These are phyloP conservation scores for Psidium friedrichsthalianum DNA, from an alignment of 345 rosid genomes.

Conservation along the genomic window DNA sequence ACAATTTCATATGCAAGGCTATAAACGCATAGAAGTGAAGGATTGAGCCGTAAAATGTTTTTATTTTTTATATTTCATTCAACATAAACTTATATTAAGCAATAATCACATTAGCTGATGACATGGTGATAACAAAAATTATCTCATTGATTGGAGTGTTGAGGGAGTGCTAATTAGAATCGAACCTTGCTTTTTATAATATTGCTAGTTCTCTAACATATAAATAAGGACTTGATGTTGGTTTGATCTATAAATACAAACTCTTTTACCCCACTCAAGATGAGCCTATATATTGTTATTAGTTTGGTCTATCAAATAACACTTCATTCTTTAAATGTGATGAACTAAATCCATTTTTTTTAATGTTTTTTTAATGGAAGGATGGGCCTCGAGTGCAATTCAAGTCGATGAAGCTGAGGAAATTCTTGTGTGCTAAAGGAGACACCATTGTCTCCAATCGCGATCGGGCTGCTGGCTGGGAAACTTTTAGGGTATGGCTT, in stretches of 20 bases:
- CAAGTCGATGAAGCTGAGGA: slow-evolving; percentile 9
- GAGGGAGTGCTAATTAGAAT: background rate
- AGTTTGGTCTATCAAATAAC: background rate
- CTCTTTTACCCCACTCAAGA: background rate
- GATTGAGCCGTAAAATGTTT: too few relatives aligned
- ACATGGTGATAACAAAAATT: too few relatives aligned
- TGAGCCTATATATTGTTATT: background rate
- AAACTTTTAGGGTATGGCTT: too few relatives aligned
- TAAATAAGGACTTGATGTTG: background rate
- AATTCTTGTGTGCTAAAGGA: too few relatives aligned
- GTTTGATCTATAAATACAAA: background rate
- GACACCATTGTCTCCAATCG: too few relatives aligned
- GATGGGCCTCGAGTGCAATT: slow-evolving; percentile 28
- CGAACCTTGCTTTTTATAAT: background rate
- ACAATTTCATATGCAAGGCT: too few relatives aligned
- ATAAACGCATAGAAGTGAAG: too few relatives aligned
- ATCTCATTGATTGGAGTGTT: too few relatives aligned
- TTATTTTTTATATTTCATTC: too few relatives aligned
- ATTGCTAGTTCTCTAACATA: background rate
- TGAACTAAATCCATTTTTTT: background rate
- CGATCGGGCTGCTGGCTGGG: too few relatives aligned
- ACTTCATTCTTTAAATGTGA: background rate
- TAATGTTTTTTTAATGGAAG: slow-evolving; percentile 2
- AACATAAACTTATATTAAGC: too few relatives aligned
- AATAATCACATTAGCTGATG: too few relatives aligned